phyloP scores from a whole-genome alignment of 345 rosid genomes.

The Kandelia obovata region DNA sequence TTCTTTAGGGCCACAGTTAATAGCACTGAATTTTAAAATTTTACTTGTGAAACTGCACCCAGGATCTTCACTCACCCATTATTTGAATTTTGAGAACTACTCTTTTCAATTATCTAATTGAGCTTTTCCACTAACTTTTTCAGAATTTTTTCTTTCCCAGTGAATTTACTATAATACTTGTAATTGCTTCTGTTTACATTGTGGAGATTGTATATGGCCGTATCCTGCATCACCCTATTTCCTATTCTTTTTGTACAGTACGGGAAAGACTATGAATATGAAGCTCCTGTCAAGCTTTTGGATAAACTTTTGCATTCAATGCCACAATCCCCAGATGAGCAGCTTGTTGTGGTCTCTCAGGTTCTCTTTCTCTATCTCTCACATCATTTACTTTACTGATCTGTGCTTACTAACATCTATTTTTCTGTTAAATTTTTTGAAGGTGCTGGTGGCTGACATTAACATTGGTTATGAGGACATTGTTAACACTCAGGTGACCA shows the following conservation, averaged over 20 bases:
- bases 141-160: not conserved
- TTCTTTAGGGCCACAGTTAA: not conserved
- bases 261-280: conserved; percentile 90
- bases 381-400: not conserved
- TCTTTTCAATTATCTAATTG: not conserved
- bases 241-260: conserved; percentile 43
- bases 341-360: conserved; percentile 94
- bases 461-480: conserved; percentile 95
- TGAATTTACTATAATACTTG: not conserved
- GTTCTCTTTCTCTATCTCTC: conserved; percentile 29
- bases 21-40: not conserved
- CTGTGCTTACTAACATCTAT: not conserved
- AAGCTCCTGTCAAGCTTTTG: conserved; percentile 91
- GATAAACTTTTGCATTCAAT: conserved; percentile 88
- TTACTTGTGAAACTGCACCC: too few relatives aligned
- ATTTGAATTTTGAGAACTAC: not conserved
- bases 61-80: too few relatives aligned
- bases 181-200: not conserved
- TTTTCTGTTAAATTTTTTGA: conserved; percentile 6
- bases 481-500: conserved; percentile 81
- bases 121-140: not conserved
- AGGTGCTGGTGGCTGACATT: conserved; percentile 96
- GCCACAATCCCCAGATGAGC: conserved; percentile 83
- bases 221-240: not conserved
- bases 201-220: not conserved